phyloP scores from a whole-genome alignment of 176 grass and related monocot species.

The Puya raimondii region DNA sequence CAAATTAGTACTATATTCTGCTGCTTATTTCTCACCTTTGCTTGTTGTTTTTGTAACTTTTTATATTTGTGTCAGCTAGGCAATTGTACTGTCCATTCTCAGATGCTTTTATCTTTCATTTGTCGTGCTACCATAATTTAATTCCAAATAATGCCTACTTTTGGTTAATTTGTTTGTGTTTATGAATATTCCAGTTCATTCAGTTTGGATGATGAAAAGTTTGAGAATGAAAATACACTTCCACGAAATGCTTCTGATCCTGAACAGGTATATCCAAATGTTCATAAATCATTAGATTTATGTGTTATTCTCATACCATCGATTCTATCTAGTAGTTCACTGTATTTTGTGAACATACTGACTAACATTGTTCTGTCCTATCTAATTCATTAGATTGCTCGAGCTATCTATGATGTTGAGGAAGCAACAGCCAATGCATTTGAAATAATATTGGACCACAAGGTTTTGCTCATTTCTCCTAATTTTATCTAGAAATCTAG shows the following conservation, averaged over 20 bases:
- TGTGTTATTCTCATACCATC: not conserved
- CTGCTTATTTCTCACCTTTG: not conserved
- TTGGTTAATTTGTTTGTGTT: constrained; percentile 1
- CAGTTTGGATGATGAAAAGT: constrained; percentile 83
- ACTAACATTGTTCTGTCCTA: constrained; percentile 18
- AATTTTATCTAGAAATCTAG: constrained; percentile 5
- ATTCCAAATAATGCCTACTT: not conserved
- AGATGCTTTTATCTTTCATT: not conserved
- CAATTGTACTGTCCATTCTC: not conserved
- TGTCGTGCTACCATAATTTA: constrained; percentile 2
- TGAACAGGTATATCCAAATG: constrained; percentile 39
- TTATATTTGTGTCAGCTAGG: not conserved
- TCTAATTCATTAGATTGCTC: constrained; percentile 47
- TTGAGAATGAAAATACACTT: constrained; percentile 73
- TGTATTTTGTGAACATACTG: not conserved
- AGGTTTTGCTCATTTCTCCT: constrained; percentile 45
- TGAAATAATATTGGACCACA: constrained; percentile 81
- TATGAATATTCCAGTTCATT: constrained; percentile 57
- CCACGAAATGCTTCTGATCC: constrained; percentile 62
- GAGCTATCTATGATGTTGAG: constrained; percentile 87
- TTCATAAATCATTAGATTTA: not conserved
- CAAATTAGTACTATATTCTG: not conserved
- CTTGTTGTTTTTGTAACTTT: not conserved
- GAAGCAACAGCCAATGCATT: constrained; percentile 83
- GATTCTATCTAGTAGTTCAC: not conserved